Percentiles rank a stretch among this genome's conserved stretches.
Evolutionary conservation across 1,284 basidiomycete species (phyloP).

Genomic region (Porogramme epimiltina): DNA sequence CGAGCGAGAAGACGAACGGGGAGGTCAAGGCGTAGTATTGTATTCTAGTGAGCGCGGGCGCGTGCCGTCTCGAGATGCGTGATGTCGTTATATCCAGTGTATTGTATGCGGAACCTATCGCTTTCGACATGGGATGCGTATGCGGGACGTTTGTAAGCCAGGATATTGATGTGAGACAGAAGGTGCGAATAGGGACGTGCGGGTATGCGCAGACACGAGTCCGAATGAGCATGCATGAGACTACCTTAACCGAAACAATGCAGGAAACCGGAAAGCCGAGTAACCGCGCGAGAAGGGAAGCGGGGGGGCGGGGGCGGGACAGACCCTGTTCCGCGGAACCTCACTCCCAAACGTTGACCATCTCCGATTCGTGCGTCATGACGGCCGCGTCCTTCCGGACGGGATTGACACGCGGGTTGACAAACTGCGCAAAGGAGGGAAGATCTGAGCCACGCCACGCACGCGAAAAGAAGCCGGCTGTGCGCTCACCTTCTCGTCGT

Average conservation of each 20-base stretch:
- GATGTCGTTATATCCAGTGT: neutral
- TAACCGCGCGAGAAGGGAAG: neutral
- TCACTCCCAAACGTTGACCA: slow-evolving; percentile 42
- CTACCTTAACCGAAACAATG: neutral
- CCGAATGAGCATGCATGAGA: neutral
- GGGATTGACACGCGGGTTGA: slow-evolving; percentile 77
- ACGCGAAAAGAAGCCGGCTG: neutral
- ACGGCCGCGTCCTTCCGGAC: slow-evolving; percentile 75
- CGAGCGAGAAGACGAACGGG: slow-evolving; percentile 19
- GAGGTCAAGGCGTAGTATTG: neutral
- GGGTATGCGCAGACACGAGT: neutral
- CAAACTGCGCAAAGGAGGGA: slow-evolving; percentile 55
- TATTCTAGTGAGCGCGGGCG: neutral
- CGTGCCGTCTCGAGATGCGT: neutral
- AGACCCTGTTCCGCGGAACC: neutral
- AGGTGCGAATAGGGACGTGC: neutral
- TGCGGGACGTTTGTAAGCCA: neutral
- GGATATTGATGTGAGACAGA: neutral
- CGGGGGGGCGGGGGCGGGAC: neutral
- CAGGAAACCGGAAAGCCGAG: neutral
- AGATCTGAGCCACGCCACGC: neutral
- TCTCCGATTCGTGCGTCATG: slow-evolving; percentile 85
- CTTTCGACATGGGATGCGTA: neutral
- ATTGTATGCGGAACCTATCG: neutral
- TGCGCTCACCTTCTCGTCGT: slow-evolving; percentile 69